Conservation (phyloP, 1,284 basidiomycete species). For the Puccinia hordei region DNA sequence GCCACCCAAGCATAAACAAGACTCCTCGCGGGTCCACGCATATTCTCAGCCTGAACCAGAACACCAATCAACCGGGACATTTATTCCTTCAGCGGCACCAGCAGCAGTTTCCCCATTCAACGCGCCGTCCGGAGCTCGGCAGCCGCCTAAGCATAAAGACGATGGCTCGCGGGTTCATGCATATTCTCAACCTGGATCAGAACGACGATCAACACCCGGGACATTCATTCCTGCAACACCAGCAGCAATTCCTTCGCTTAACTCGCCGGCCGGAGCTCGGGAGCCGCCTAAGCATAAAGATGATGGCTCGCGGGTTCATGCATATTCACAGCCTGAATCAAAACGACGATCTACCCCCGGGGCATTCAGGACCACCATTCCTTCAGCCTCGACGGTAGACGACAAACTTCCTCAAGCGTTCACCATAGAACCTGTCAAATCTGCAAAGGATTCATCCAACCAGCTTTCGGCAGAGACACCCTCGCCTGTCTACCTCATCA, state of each 20-base stretch:
- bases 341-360: background rate
- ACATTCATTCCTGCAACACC: too few species aligned
- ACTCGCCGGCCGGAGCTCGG: background rate
- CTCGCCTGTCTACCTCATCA: slow-evolving; percentile 3
- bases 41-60: background rate
- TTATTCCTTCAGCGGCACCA: too few species aligned
- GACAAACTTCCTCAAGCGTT: background rate
- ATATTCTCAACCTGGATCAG: too few species aligned
- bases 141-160: too few species aligned
- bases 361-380: background rate
- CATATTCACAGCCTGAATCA: background rate
- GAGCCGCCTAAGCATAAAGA: background rate
- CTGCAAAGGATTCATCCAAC: background rate
- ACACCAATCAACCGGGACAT: too few species aligned
- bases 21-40: background rate
- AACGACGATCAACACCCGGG: too few species aligned
- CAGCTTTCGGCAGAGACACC: background rate
- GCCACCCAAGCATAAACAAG: background rate
- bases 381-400: background rate
- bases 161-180: too few species aligned
- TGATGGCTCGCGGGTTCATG: background rate
- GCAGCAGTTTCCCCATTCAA: too few species aligned
- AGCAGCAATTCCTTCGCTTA: too few species aligned
- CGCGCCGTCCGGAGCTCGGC: too few species aligned
- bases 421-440: background rate